Base-by-base conservation (phyloP, 2,329 filamentous ascomycete genomes). In the Metarhizium album region DNA sequence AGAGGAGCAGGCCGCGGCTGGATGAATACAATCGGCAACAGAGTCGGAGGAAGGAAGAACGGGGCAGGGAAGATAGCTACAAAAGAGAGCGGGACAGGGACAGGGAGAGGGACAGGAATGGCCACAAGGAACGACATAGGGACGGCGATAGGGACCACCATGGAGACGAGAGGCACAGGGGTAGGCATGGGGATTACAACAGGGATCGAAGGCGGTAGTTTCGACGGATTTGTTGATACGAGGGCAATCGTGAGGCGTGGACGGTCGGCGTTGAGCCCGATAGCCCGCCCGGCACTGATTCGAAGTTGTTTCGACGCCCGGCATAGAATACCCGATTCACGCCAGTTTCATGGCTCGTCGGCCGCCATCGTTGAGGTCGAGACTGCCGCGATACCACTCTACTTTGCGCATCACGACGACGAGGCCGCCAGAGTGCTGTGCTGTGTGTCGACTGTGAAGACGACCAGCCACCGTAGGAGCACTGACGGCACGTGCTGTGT, bases 21-120 rank as follows among this genome's bases (percentile, higher is more conserved):
- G 68, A 75, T 23, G 75, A 80, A 46, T 79, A 79, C 52, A 66
- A 68, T 24, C 65, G 65, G 4, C 72, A 70, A 51, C 67, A 71
- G 56, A 69, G 66, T 35, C 70, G 68, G 54, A 66, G 69, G 46
- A 75, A 70, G 54, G 72, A 75, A 52, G 63, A 64, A 40, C 64
- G 68, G 49, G 63, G 67, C 45, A 57, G 67, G 4, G 70, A 73
- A 29, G 68, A 72, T 45, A 70, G 70, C 57, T 75, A 78, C 55
- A 77, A 75, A 57, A 63, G 66, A 22, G 72, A 75, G 53, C 62
- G 70, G 22, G 72, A 75, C 9, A 60, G 69, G 20, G 72, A 74
- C 53, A 61, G 67, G 46, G 66, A 69, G 27, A 61, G 67, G 27
- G 68, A 71, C 60, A 65, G 57, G 67, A 65, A 66, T 43, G 59